Evolutionary conservation across 2,329 filamentous ascomycete species (phyloP).

Genomic region (Lachnellula willkommii): DNA sequence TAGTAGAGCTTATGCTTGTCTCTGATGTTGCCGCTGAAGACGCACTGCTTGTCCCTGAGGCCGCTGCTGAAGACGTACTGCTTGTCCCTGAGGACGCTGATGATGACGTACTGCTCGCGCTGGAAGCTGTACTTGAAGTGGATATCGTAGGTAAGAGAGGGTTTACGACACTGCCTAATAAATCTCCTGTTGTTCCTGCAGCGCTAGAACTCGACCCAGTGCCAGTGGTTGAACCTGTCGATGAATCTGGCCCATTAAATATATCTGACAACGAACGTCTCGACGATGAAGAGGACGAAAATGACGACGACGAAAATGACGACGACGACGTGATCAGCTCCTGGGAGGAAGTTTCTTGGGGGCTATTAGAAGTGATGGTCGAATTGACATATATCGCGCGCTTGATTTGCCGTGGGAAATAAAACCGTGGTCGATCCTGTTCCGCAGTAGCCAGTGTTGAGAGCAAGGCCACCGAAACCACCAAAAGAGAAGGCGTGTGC

Average conservation of each 20-base stretch:
- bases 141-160: not conserved
- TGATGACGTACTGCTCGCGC: not conserved
- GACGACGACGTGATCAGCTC: constrained; percentile 9
- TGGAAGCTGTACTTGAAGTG: not conserved
- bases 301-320: constrained; percentile 4
- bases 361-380: constrained; percentile 15
- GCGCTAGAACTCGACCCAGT: not conserved
- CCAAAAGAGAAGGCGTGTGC: constrained; percentile 45
- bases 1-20: not conserved
- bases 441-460: constrained; percentile 42
- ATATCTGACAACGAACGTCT: constrained; percentile 19
- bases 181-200: constrained; percentile 6
- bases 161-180: not conserved
- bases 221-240: not conserved
- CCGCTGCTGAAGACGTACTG: not conserved
- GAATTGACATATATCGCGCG: constrained; percentile 37
- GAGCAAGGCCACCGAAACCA: constrained; percentile 45
- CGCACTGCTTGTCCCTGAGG: not conserved
- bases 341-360: constrained; percentile 11
- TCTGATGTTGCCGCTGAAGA: too few species aligned
- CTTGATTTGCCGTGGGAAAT: constrained; percentile 53
- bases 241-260: constrained; percentile 4
- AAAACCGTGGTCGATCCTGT: constrained; percentile 46
- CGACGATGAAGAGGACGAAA: constrained; percentile 7
- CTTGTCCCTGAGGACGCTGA: not conserved